Percentiles rank a stretch among this genome's conserved stretches.
These are phyloP conservation scores for Fusarium euwallaceae DNA, from an alignment of 2,329 filamentous ascomycete species.

Conservation along the genomic window DNA sequence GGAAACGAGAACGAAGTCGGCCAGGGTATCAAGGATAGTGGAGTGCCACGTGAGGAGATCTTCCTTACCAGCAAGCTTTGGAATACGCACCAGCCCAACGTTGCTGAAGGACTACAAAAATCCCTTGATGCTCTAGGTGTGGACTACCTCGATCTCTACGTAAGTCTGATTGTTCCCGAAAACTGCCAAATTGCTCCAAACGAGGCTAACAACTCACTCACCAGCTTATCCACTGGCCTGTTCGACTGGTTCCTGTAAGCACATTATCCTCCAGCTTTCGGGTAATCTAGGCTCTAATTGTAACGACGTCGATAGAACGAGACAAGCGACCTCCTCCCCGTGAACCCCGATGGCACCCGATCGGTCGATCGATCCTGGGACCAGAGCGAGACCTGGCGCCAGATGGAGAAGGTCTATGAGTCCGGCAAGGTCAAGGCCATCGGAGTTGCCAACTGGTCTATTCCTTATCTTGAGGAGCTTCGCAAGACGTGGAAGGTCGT, in stretches of 20 bases:
- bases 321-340: constrained; percentile 36
- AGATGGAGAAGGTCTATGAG: constrained; percentile 42
- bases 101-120: constrained; percentile 58
- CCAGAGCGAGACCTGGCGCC: constrained; percentile 32
- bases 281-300: background rate
- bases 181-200: background rate
- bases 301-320: constrained; percentile 4
- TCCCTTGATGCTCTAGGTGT: constrained; percentile 58
- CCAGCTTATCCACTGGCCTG: constrained; percentile 67
- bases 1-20: constrained; percentile 63
- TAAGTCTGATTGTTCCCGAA: constrained; percentile 32
- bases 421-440: constrained; percentile 65
- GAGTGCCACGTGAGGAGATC: constrained; percentile 59
- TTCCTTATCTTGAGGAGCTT: constrained; percentile 44
- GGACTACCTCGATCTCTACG: constrained; percentile 58
- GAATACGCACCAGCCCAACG: constrained; percentile 69
- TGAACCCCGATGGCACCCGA: constrained; percentile 42
- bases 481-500: background rate
- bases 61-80: constrained; percentile 72
- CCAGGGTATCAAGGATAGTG: constrained; percentile 59
- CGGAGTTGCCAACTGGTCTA: constrained; percentile 57
- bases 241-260: constrained; percentile 34
- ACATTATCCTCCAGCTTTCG: too few relatives aligned
- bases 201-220: background rate
- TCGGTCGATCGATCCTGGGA: constrained; percentile 30